These are phyloP conservation scores for Parmelia sp. DNA, from an alignment of 495 filamentous ascomycete genomes.

Conservation along the genomic window DNA sequence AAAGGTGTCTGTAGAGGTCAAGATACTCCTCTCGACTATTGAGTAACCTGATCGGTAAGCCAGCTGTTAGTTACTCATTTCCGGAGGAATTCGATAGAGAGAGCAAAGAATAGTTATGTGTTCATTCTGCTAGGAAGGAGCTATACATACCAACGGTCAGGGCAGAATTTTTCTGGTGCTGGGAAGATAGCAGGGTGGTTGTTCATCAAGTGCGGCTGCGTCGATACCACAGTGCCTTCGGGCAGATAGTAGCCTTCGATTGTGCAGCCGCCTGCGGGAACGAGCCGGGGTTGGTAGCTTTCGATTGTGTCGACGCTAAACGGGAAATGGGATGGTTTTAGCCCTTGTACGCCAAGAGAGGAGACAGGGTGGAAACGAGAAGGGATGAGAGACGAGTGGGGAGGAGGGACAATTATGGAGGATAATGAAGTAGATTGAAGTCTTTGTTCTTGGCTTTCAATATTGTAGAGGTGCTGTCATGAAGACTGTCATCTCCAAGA, in stretches of 20 bases:
- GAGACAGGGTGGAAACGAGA: background rate
- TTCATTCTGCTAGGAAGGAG: no score
- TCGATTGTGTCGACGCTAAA: conserved; percentile 17
- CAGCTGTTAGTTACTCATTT: background rate
- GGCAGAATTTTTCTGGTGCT: conserved; percentile 14
- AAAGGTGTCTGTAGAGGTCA: conserved; percentile 10
- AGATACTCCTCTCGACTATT: conserved; percentile 9
- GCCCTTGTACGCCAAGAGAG: background rate
- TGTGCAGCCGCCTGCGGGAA: conserved; percentile 20
- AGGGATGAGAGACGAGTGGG: background rate
- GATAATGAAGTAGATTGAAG: background rate
- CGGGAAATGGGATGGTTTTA: background rate
- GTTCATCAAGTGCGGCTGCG: conserved; percentile 22
- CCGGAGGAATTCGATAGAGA: background rate
- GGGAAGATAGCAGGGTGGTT: conserved; percentile 17
- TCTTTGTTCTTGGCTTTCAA: background rate
- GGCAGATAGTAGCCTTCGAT: conserved; percentile 17
- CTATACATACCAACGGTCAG: conserved; percentile 15
- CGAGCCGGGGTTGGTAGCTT: conserved; percentile 22
- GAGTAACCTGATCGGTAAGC: background rate
- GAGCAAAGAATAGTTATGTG: no score
- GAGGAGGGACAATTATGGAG: background rate
- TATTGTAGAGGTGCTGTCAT: background rate
- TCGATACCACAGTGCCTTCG: conserved; percentile 15
- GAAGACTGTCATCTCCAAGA: background rate